Evolutionary conservation across 2,329 filamentous ascomycete species (phyloP), one percentile per base, ranked within the genome.

Genomic region (Rhynchosporium graminicola): DNA sequence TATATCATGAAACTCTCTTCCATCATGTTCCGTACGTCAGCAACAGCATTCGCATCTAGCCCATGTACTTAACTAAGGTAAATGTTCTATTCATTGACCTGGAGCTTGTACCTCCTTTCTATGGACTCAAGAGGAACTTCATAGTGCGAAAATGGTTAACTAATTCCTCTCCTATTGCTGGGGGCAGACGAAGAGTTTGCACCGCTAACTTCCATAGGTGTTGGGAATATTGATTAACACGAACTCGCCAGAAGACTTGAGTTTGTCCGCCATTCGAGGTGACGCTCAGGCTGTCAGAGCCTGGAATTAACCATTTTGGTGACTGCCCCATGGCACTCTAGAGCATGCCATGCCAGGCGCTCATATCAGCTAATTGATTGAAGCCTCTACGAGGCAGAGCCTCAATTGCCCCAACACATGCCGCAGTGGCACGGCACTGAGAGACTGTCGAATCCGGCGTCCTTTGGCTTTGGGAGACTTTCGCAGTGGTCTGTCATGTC

Each of bases 1-100:
- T 20, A 20, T 20, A 20, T 20, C 20, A 20, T 20, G 20, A 20
- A 20, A 20, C 20, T 20, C 20, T 20, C 1, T 20, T 20, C 20
- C 20, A 20, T 20, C 20, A 20, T 20, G 20, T 20, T 20, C 20
- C 20, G 20, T 20, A 36, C 9, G 33, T 6, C 33, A 36, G 33
- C 33, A 10, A 36, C 9, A 36, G 9, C 20, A 20, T 10, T 36
- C 33, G 33, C 33, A 36, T 36, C 33, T 36, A 36, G 6, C 33
- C 9, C 33, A 5, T n/a, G 15, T 6, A 20, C 4, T 45, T 13
- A n/a, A 54, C 13, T 54, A 54, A 4, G n/a, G n/a, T 54, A 54
- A 54, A 31, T 54, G 50, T 54, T 54, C 50, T 54, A 33, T 40
- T 54, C 36, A 40, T 20, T 20, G 50, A 36, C 33, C 15, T 52